Conservation (phyloP, 2,329 filamentous ascomycete genomes). For the Sphaerulina populicola region DNA sequence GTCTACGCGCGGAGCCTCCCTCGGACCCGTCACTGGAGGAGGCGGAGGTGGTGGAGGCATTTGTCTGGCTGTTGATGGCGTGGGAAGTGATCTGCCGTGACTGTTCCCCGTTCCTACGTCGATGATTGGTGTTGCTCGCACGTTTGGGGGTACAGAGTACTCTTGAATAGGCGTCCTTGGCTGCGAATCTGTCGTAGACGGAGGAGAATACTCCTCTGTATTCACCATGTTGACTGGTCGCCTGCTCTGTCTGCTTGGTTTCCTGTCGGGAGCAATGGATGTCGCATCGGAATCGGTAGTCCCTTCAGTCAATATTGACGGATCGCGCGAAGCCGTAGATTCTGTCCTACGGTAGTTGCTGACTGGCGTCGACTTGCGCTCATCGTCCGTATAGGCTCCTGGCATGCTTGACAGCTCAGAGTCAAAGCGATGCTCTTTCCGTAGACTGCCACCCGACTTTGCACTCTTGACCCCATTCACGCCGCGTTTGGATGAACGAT, state of each 20-base stretch:
- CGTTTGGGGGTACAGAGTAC: constrained; percentile 31
- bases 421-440: constrained; percentile 32
- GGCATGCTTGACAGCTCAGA: constrained; percentile 39
- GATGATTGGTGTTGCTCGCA: constrained; percentile 34
- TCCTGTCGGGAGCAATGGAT: constrained; percentile 37
- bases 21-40: constrained; percentile 54
- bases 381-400: constrained; percentile 29
- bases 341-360: constrained; percentile 31
- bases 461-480: constrained; percentile 32
- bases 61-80: constrained; percentile 25
- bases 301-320: constrained; percentile 36
- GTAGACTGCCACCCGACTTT: constrained; percentile 39
- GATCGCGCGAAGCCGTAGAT: constrained; percentile 25
- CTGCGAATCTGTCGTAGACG: constrained; percentile 39
- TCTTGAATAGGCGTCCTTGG: constrained; percentile 40
- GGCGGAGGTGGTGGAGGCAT: constrained; percentile 62
- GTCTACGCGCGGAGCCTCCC: constrained; percentile 74
- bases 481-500: constrained; percentile 19
- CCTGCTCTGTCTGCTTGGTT: constrained; percentile 27
- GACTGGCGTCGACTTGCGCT: constrained; percentile 35
- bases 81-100: constrained; percentile 33
- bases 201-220: constrained; percentile 34
- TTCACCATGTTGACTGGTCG: constrained; percentile 21
- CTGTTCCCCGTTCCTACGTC: constrained; percentile 40
- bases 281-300: constrained; percentile 42